Percentiles rank a stretch among this genome's conserved stretches.
phyloP scores from a whole-genome alignment of 2,329 filamentous ascomycete genomes.

The Fusarium nisikadoi region DNA sequence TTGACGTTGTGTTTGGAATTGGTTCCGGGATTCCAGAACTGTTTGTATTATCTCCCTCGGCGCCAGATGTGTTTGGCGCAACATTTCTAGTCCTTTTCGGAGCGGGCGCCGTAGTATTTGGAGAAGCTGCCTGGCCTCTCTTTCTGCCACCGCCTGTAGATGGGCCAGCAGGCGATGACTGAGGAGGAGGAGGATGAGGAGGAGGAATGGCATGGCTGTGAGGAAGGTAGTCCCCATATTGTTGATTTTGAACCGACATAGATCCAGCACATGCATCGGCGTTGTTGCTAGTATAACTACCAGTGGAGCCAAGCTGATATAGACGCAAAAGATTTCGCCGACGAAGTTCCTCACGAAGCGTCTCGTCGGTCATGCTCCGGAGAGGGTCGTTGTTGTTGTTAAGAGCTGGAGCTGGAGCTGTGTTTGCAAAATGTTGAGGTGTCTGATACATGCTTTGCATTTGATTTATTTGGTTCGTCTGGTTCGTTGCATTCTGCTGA shows the following conservation, averaged over 20 bases:
- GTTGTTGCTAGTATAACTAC: not conserved
- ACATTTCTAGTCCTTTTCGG: slow-evolving; percentile 1
- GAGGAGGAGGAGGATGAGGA: not conserved
- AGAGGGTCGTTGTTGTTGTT: too few relatives aligned
- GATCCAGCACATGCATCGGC: not conserved
- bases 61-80: not conserved
- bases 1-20: not conserved
- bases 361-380: too few relatives aligned
- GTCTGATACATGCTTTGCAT: too few relatives aligned
- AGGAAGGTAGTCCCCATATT: not conserved
- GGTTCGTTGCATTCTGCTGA: too few relatives aligned
- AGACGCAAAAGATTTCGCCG: too few relatives aligned
- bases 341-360: too few relatives aligned
- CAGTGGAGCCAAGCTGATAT: too few relatives aligned
- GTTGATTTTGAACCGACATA: not conserved
- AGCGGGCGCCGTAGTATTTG: not conserved
- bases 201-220: not conserved
- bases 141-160: not conserved
- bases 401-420: too few relatives aligned
- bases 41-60: not conserved
- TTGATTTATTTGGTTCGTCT: too few relatives aligned
- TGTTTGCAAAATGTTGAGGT: too few relatives aligned
- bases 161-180: not conserved
- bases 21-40: not conserved
- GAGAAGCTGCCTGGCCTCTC: not conserved